A percentile compares a stretch with the other conserved stretches of the same genome.
Conservation (phyloP, 1,139 yeast species). For the Geotrichum aggregatum region DNA sequence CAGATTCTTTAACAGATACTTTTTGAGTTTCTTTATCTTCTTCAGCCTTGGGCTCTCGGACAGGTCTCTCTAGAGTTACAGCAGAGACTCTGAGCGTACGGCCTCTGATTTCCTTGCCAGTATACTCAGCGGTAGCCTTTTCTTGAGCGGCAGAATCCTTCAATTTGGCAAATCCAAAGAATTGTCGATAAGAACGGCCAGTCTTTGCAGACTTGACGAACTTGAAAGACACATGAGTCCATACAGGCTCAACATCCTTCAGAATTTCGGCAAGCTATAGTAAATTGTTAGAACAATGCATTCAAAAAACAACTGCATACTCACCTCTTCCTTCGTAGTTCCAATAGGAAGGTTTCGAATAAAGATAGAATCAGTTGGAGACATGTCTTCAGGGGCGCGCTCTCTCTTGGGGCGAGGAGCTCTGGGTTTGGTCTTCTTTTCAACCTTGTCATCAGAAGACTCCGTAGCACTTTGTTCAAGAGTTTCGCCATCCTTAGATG, state of each 20-base stretch:
- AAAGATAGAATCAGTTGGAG: slow-evolving; percentile 45
- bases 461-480: neutral
- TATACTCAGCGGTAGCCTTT: slow-evolving; percentile 45
- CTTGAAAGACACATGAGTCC: slow-evolving; percentile 16
- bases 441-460: neutral
- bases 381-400: slow-evolving; percentile 25
- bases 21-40: neutral
- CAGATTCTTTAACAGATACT: slow-evolving; percentile 17
- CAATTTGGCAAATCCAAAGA: slow-evolving; percentile 54
- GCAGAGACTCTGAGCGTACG: slow-evolving; percentile 34
- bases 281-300: neutral
- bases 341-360: slow-evolving; percentile 46
- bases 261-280: slow-evolving; percentile 28
- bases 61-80: slow-evolving; percentile 18
- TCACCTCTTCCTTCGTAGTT: slow-evolving; percentile 32
- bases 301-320: neutral
- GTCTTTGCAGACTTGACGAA: neutral
- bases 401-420: slow-evolving; percentile 18
- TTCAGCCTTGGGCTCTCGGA: slow-evolving; percentile 12
- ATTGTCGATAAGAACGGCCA: slow-evolving; percentile 1
- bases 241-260: slow-evolving; percentile 26
- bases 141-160: slow-evolving; percentile 44
- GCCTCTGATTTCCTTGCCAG: slow-evolving; percentile 39
- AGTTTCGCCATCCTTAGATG: neutral
- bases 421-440: slow-evolving; percentile 7